A percentile compares a stretch with the other conserved stretches of the same genome.
phyloP scores from a whole-genome alignment of 805 yeast genomes.

The Ogataea neopini region DNA sequence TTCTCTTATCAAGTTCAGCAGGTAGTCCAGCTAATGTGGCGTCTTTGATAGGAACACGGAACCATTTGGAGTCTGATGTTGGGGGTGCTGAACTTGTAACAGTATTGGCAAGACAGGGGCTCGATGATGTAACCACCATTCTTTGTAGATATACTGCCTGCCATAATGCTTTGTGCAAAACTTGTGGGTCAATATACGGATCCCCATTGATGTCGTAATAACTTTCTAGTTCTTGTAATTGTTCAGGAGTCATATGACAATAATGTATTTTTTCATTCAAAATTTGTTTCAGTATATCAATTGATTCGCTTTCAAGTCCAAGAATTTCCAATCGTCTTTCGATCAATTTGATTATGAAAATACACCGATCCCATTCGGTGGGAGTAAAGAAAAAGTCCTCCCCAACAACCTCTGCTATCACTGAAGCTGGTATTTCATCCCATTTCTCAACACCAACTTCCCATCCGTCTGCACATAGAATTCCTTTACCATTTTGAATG shows the following conservation, averaged over 20 bases:
- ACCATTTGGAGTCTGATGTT: conserved; percentile 36
- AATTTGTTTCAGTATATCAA: conserved; percentile 31
- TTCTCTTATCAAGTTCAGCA: conserved; percentile 33
- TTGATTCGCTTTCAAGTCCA: conserved; percentile 20
- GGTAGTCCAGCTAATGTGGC: conserved; percentile 50
- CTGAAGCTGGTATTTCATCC: conserved; percentile 46
- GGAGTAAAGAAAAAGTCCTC: conserved; percentile 55
- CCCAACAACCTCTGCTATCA: conserved; percentile 46
- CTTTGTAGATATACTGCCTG: conserved; percentile 44
- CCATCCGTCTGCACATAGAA: conserved; percentile 51
- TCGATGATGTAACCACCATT: conserved; percentile 35
- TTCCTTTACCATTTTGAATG: conserved; percentile 47
- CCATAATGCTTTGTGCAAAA: conserved; percentile 52
- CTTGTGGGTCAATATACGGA: conserved; percentile 40
- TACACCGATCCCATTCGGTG: conserved; percentile 55
- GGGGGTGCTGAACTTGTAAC: conserved; percentile 33
- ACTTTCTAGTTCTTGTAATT: conserved; percentile 45
- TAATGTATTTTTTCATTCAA: conserved; percentile 45
- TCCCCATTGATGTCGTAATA: conserved; percentile 38
- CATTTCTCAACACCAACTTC: conserved; percentile 45
- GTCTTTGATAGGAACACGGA: conserved; percentile 45
- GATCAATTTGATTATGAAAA: conserved; percentile 45
- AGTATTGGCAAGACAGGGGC: conserved; percentile 32
- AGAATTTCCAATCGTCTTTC: conserved; percentile 35
- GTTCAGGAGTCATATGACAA: conserved; percentile 51